Base-by-base conservation (phyloP, 495 filamentous ascomycete species). In the Antarctomyces pellizariae region DNA sequence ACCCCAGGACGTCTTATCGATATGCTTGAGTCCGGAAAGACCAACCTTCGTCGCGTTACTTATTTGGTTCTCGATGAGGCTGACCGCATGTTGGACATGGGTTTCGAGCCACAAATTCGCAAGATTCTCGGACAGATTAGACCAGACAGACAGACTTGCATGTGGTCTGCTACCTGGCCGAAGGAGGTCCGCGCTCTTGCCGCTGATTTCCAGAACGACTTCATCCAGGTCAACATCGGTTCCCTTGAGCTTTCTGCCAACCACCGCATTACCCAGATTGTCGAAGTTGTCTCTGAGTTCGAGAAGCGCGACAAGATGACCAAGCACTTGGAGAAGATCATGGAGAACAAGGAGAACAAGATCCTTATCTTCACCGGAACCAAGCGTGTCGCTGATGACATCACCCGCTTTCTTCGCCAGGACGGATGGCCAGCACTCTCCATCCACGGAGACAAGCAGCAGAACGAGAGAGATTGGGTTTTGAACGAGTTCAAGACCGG, bases 131-230 rank as follows among this genome's bases (percentile, higher is more conserved):
- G 73, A 26, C 86, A 97, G 57, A 97, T 97, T 56, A 79, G 86
- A 37, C 86, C 86, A 33, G 86, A 97, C 49, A 75, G 86, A 62
- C 86, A 97, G 44, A 97, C 86, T 35, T 90, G 83, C 67, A 97
- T 97, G 86, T 97, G 86, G 86, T 97, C 86, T 31, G 86, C 86
- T 40, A 97, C 86, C 5, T 97, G 86, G 86, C 86, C 86, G 35
- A 97, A 95, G 68, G 86, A 97, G 48, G 84, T 97, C 38, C 83
- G 86, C 39, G 74, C 78, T 45, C 60, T 95, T 32, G 86, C 86
- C n/a, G 62, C 75, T 17, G 86, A 97, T 47, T 97, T 89, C 62
- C 64, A 90, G 38, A 72, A 72, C 42, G 73, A 97, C 45, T 93
- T 84, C 55, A 97, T 97, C 44, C 86, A 97, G 54, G 86, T 95